Evolutionary conservation across 1,284 basidiomycete genomes (phyloP).

Genomic region (Pisolithus thermaeus): DNA sequence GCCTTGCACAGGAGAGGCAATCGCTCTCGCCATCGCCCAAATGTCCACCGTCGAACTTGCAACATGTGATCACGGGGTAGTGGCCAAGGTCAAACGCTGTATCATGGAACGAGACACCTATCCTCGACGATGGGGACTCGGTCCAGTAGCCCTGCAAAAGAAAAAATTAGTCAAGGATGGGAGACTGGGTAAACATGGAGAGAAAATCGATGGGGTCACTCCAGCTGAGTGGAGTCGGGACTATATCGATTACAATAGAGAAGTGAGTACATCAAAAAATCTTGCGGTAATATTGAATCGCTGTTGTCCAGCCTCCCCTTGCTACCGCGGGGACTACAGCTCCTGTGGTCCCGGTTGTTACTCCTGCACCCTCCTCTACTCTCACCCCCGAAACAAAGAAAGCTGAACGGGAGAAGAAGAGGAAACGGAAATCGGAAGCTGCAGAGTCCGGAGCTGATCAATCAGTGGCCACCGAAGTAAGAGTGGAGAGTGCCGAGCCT

Average conservation of each 20-base stretch:
- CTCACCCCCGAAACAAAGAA: conserved; percentile 33
- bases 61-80: conserved; percentile 98
- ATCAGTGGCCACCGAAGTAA: conserved; percentile 36
- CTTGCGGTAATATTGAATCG: conserved; percentile 11
- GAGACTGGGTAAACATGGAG: conserved; percentile 94
- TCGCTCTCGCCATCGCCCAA: conserved; percentile 94
- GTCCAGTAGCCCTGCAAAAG: conserved; percentile 94
- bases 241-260: conserved; percentile 88
- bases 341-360: conserved; percentile 17
- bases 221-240: conserved; percentile 88
- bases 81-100: conserved; percentile 98
- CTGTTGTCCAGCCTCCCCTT: conserved; percentile 35
- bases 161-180: conserved; percentile 98
- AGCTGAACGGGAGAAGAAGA: conserved; percentile 67
- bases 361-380: conserved; percentile 15
- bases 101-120: conserved; percentile 99
- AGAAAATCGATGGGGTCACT: conserved; percentile 87
- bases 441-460: conserved; percentile 38
- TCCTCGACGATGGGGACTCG: conserved; percentile 96
- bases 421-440: conserved; percentile 66
- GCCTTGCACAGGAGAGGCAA: conserved; percentile 74
- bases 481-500: conserved; percentile 37
- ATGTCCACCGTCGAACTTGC: conserved; percentile 99
- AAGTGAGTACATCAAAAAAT: conserved; percentile 29
- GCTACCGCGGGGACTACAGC: conserved; percentile 20